Evolutionary conservation across 306 rosid genomes (phyloP).

Genomic region (Vigna angularis): DNA sequence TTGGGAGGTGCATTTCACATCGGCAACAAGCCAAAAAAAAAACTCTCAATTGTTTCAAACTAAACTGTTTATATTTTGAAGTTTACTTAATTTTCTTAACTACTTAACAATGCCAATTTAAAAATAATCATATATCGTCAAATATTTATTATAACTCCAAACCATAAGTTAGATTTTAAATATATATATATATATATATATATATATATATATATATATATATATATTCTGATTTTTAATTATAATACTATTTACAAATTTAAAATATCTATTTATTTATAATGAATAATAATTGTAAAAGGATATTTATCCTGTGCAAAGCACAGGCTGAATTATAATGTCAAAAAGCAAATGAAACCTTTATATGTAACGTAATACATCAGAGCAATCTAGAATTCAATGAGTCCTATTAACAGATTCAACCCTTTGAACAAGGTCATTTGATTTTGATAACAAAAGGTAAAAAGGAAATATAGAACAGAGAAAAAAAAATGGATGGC

Average conservation of each 20-base stretch:
- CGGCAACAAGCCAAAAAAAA: background rate
- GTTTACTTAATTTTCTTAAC: background rate
- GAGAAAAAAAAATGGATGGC: background rate
- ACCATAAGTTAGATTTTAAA: background rate
- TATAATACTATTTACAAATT: background rate
- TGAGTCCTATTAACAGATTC: background rate
- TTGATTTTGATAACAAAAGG: background rate
- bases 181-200: background rate
- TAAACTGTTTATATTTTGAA: background rate
- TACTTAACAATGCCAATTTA: background rate
- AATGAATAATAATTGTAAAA: background rate
- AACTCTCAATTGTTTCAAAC: background rate
- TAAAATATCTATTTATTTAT: background rate
- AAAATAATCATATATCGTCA: background rate
- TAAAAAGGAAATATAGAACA: background rate
- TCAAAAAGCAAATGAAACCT: background rate
- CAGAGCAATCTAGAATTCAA: background rate
- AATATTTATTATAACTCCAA: background rate
- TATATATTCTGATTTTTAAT: background rate
- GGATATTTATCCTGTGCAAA: background rate
- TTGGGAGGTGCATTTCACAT: background rate
- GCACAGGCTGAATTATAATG: background rate
- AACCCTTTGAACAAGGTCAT: background rate
- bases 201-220: background rate
- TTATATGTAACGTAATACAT: background rate